phyloP scores from a whole-genome alignment of 345 rosid species.

The Ceriops decandra region DNA sequence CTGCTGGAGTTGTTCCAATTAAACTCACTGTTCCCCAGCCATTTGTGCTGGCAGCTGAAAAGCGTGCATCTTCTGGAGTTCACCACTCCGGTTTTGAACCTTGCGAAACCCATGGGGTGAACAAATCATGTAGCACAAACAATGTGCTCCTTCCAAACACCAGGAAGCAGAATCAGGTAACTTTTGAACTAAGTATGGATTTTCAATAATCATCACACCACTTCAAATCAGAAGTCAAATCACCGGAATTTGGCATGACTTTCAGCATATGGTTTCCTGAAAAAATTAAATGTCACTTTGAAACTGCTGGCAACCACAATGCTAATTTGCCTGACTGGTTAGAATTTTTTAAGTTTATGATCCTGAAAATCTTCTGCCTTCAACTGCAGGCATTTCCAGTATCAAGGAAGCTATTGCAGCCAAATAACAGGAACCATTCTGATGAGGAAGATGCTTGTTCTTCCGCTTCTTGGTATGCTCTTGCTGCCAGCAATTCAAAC shows the following conservation, averaged over 20 bases:
- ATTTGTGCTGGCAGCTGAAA: conserved; percentile 77
- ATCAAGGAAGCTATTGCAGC: conserved; percentile 56
- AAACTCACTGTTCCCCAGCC: conserved; percentile 85
- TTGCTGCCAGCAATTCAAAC: conserved; percentile 2
- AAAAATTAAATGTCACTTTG: not conserved
- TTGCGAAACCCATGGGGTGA: conserved; percentile 26
- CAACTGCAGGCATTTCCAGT: conserved; percentile 31
- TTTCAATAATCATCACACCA: not conserved
- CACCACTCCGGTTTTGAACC: conserved; percentile 42
- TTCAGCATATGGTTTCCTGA: not conserved
- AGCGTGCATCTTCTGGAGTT: conserved; percentile 67
- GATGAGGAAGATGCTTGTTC: conserved; percentile 41
- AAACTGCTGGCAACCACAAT: not conserved
- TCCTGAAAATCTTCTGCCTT: not conserved
- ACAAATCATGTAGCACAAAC: conserved; percentile 25
- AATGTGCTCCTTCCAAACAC: conserved; percentile 23
- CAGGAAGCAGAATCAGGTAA: conserved; percentile 47
- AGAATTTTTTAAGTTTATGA: not conserved
- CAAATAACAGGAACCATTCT: conserved; percentile 52
- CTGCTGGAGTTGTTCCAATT: conserved; percentile 39
- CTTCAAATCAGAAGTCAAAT: not conserved
- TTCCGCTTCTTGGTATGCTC: conserved; percentile 26
- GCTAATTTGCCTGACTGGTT: not conserved
- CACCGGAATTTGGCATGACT: conserved; percentile 2
- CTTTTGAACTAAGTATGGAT: not conserved